Conservation (phyloP, 1,284 basidiomycete species). For the Microbotryum lychnidis-dioicae region DNA sequence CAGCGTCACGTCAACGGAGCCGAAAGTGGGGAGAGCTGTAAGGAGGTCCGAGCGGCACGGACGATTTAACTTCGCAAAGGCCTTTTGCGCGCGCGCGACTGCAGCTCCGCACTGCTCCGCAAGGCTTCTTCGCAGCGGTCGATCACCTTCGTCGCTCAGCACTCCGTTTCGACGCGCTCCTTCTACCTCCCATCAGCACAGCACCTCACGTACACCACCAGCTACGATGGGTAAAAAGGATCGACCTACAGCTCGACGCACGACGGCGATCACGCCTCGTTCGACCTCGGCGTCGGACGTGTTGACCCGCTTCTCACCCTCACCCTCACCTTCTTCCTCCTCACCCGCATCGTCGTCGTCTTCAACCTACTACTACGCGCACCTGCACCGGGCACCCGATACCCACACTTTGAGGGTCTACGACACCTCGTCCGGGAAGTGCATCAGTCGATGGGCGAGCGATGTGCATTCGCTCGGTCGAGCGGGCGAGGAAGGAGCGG, state of each 20-base stretch:
- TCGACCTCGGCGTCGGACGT: conserved; percentile 14
- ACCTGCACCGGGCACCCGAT: conserved; percentile 25
- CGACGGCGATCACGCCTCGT: conserved; percentile 30
- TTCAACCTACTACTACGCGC: conserved; percentile 21
- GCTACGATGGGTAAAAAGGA: conserved; percentile 26
- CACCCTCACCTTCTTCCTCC: conserved; percentile 3
- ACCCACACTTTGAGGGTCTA: conserved; percentile 27
- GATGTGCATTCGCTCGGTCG: background rate
- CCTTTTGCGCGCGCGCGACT: too few relatives aligned
- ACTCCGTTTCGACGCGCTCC: background rate
- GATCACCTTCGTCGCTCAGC: background rate
- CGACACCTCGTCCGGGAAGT: conserved; percentile 19
- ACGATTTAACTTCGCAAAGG: too few relatives aligned
- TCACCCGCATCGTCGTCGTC: background rate
- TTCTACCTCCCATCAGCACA: too few relatives aligned
- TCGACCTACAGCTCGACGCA: conserved; percentile 13
- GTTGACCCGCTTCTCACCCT: conserved; percentile 6
- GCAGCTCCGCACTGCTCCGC: too few relatives aligned
- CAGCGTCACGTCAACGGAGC: too few relatives aligned
- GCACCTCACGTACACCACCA: background rate
- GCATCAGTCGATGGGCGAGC: conserved; percentile 27
- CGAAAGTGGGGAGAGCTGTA: too few relatives aligned
- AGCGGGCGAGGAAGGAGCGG: background rate
- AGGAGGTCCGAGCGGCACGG: too few relatives aligned
- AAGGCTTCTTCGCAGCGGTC: too few relatives aligned